phyloP scores from a whole-genome alignment of 257 asterid genomes.

The Solanum microdontum region DNA sequence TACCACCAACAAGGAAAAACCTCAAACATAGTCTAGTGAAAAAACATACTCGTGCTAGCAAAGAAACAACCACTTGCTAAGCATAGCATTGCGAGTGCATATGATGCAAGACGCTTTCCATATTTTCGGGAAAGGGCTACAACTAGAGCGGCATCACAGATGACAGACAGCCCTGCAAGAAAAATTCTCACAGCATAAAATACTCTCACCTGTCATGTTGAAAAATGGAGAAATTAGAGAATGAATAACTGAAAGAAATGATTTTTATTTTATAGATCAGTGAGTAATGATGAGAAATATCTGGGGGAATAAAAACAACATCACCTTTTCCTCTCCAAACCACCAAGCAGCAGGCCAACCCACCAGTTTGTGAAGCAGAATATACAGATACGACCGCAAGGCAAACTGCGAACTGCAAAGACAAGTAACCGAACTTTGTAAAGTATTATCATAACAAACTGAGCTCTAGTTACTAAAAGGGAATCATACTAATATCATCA shows the following conservation, averaged over 20 bases:
- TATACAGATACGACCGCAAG: constrained; percentile 70
- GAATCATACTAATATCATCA: not conserved
- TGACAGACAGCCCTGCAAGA: constrained; percentile 66
- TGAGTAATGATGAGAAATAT: not conserved
- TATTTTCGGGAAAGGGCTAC: constrained; percentile 89
- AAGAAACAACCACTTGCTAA: constrained; percentile 96
- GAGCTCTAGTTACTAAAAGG: not conserved
- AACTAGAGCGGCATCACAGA: constrained; percentile 80
- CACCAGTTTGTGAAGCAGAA: constrained; percentile 68
- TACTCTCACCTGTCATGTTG: constrained; percentile 64
- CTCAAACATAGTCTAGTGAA: not conserved
- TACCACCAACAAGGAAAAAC: not conserved
- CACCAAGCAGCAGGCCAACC: constrained; percentile 91
- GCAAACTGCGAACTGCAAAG: constrained; percentile 82
- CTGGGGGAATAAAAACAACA: not conserved
- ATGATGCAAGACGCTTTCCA: constrained; percentile 90
- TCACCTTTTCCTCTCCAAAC: constrained; percentile 88
- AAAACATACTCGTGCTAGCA: constrained; percentile 70
- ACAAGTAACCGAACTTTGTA: constrained; percentile 3
- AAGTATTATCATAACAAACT: not conserved
- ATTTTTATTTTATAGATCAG: not conserved
- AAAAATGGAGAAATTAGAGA: constrained; percentile 10
- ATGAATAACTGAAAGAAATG: not conserved
- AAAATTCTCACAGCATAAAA: constrained; percentile 81
- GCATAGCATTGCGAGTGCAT: constrained; percentile 94